Evolutionary conservation across 768 basidiomycete genomes (phyloP).

Genomic region (Rubroboletus pulcherrimus): DNA sequence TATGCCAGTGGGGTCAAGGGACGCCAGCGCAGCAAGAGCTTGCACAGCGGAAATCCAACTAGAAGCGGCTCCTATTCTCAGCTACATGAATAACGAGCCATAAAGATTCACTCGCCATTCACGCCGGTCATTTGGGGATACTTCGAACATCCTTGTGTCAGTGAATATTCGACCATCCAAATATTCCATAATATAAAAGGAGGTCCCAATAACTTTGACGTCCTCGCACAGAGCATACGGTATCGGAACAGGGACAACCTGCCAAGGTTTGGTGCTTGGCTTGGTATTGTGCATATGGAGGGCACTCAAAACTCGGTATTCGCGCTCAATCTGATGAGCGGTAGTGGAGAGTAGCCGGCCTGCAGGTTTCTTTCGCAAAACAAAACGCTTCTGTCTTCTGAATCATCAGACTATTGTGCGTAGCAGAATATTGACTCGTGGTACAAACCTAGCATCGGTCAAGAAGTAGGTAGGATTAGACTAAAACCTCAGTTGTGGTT

Average conservation of each 20-base stretch:
- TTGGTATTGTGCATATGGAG: constrained; percentile 69
- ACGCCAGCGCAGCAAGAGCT: constrained; percentile 64
- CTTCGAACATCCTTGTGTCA: constrained; percentile 71
- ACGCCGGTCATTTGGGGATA: constrained; percentile 55
- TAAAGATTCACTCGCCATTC: constrained; percentile 55
- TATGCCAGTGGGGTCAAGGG: constrained; percentile 58
- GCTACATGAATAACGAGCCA: neutral
- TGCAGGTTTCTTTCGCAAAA: constrained; percentile 90
- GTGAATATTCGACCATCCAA: constrained; percentile 93
- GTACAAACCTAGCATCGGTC: constrained; percentile 63
- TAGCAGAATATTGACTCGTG: neutral
- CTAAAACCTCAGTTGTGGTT: constrained; percentile 36
- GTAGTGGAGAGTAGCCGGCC: constrained; percentile 85
- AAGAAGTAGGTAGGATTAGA: constrained; percentile 97
- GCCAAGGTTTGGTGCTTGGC: constrained; percentile 43
- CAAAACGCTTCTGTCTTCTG: constrained; percentile 57
- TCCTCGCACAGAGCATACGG: constrained; percentile 85
- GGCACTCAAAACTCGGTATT: constrained; percentile 77
- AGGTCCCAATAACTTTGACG: constrained; percentile 70
- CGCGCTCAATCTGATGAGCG: constrained; percentile 94
- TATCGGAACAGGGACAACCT: constrained; percentile 78
- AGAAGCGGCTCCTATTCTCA: neutral
- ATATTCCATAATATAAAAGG: constrained; percentile 97
- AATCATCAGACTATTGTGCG: neutral
- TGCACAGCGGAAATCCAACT: constrained; percentile 80